Conservation (phyloP, 2,329 filamentous ascomycete genomes). For the Pyricularia sp. region DNA sequence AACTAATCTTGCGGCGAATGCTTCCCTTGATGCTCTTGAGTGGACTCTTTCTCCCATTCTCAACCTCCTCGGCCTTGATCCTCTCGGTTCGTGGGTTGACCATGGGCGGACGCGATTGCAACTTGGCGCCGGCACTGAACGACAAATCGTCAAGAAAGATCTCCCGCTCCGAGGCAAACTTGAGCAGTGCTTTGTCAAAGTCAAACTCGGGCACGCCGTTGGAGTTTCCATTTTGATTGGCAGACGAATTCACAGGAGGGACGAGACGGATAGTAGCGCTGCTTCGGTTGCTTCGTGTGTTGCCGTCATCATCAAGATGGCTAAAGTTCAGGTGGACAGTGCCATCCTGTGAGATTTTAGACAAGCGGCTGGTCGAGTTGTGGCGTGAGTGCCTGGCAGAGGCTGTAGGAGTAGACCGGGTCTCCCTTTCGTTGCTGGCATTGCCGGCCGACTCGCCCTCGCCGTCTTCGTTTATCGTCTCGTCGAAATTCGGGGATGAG, state of each 20-base stretch:
- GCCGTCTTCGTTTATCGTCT: constrained; percentile 50
- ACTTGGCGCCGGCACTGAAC: constrained; percentile 71
- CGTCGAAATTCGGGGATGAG: constrained; percentile 31
- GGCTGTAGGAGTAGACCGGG: constrained; percentile 7
- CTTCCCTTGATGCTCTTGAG: constrained; percentile 60
- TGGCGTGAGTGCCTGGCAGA: constrained; percentile 47
- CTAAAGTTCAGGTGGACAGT: constrained; percentile 33
- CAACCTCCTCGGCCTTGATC: constrained; percentile 61
- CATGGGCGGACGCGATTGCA: constrained; percentile 56
- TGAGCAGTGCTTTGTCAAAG: constrained; percentile 84
- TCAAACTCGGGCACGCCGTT: constrained; percentile 53
- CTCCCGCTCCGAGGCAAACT: constrained; percentile 92
- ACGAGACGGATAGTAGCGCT: constrained; percentile 46
- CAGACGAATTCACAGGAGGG: constrained; percentile 6
- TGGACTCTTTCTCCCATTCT: constrained; percentile 39
- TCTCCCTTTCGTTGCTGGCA: constrained; percentile 5
- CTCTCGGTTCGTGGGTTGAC: constrained; percentile 70
- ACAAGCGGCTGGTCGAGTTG: constrained; percentile 45
- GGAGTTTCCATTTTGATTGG: constrained; percentile 4
- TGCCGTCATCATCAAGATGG: constrained; percentile 39
- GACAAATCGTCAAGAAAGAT: constrained; percentile 85
- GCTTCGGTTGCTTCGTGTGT: constrained; percentile 50
- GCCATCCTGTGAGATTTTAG: constrained; percentile 32
- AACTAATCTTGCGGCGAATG: constrained; percentile 83
- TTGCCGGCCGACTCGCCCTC: constrained; percentile 35